Evolutionary conservation across 805 yeast species (phyloP).

Genomic region (Metschnikowia continentalis): DNA sequence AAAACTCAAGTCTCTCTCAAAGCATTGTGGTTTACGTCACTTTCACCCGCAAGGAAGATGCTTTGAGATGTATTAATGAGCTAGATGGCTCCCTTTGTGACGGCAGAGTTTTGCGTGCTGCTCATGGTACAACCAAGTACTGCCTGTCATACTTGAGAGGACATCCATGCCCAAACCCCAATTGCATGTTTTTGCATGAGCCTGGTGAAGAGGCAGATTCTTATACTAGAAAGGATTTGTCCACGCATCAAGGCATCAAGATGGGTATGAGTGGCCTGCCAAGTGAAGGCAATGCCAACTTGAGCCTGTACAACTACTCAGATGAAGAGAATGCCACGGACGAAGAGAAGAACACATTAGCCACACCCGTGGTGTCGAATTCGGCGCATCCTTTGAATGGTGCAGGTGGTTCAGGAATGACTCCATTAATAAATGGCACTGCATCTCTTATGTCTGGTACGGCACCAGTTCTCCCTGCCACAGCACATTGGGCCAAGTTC

Average conservation of each 20-base stretch:
- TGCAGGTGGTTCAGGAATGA: conserved; percentile 1
- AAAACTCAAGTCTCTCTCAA: conserved; percentile 44
- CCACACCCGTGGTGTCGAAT: conserved; percentile 1
- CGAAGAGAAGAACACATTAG: conserved; percentile 5
- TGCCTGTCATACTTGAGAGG: conserved; percentile 95
- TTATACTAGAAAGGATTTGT: conserved; percentile 82
- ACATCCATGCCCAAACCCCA: conserved; percentile 95
- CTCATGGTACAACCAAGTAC: conserved; percentile 97
- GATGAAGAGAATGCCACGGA: conserved; percentile 13
- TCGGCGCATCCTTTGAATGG: conserved; percentile 3
- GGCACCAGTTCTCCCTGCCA: conserved; percentile 57
- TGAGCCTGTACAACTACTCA: conserved; percentile 9
- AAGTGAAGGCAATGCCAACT: conserved; percentile 12
- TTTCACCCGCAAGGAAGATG: conserved; percentile 89
- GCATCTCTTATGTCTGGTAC: conserved; percentile 7
- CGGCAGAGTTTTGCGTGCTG: conserved; percentile 86
- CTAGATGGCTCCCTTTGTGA: conserved; percentile 92
- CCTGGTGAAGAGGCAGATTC: conserved; percentile 99
- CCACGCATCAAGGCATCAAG: conserved; percentile 67
- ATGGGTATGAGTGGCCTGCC: conserved; percentile 44
- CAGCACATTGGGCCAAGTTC: conserved; percentile 32
- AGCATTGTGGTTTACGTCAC: conserved; percentile 96
- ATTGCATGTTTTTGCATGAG: conserved; percentile 97
- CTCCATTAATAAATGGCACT: conserved; percentile 7
- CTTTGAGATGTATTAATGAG: conserved; percentile 86